Conservation (phyloP, 306 rosid genomes). For the Pachyrhizus erosus region DNA sequence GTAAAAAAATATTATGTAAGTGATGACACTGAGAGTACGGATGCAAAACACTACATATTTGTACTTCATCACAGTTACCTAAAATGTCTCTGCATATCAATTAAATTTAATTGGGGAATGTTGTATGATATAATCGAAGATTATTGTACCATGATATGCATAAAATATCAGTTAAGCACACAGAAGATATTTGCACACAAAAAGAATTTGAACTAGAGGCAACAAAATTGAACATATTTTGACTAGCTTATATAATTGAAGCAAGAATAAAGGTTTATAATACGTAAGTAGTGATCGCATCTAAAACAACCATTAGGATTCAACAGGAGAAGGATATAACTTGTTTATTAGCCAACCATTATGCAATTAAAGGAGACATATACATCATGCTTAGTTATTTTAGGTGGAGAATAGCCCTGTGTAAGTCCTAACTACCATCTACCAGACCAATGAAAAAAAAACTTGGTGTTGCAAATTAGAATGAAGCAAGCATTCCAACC, state of each 20-base stretch:
- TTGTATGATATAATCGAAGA: slow-evolving; percentile 3
- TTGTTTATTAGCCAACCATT: not conserved
- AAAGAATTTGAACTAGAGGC: slow-evolving; percentile 4
- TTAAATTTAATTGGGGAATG: not conserved
- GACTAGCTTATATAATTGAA: not conserved
- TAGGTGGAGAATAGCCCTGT: not conserved
- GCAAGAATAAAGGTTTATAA: slow-evolving; percentile 34
- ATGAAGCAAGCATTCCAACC: slow-evolving; percentile 34
- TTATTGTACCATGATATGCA: not conserved
- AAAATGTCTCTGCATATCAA: slow-evolving; percentile 37
- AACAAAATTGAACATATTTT: slow-evolving; percentile 24
- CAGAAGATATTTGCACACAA: slow-evolving; percentile 28
- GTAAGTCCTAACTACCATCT: slow-evolving; percentile 10
- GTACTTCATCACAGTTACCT: slow-evolving; percentile 19
- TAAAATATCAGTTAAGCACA: slow-evolving; percentile 2
- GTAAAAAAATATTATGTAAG: slow-evolving; percentile 23
- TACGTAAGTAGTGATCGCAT: slow-evolving; percentile 21
- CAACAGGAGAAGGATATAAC: slow-evolving; percentile 16
- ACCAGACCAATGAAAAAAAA: not conserved
- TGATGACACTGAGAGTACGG: slow-evolving; percentile 8
- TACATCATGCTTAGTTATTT: not conserved
- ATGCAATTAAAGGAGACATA: slow-evolving; percentile 8
- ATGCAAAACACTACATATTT: not conserved
- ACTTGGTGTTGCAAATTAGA: slow-evolving; percentile 4
- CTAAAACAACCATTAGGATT: slow-evolving; percentile 27